Conservation (phyloP, 805 yeast species). For the Candida palmyrensis region DNA sequence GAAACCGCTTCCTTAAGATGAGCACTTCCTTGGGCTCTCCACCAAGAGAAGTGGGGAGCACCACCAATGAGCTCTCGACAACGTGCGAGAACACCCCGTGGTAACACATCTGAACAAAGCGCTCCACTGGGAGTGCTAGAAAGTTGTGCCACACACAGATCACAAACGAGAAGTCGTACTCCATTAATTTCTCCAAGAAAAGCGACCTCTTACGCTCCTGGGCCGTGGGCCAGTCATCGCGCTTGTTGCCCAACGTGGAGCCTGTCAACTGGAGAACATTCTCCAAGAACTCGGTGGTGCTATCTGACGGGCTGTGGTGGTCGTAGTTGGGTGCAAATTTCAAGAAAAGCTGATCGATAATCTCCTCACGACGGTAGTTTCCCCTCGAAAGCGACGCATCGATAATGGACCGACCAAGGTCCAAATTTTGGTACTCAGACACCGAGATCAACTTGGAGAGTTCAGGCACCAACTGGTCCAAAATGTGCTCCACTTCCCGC, state of each 20-base stretch:
- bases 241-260: conserved; percentile 76
- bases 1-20: conserved; percentile 59
- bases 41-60: conserved; percentile 40
- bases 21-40: conserved; percentile 38
- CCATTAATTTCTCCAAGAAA: conserved; percentile 68
- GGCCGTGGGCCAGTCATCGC: conserved; percentile 89
- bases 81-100: conserved; percentile 93
- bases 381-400: conserved; percentile 58
- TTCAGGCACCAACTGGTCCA: conserved; percentile 64
- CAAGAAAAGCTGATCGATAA: conserved; percentile 42
- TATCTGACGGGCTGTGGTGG: conserved; percentile 11
- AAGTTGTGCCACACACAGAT: conserved; percentile 55
- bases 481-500: conserved; percentile 54
- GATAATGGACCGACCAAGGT: conserved; percentile 60
- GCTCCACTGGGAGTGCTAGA: conserved; percentile 54
- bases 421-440: conserved; percentile 58
- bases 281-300: conserved; percentile 53
- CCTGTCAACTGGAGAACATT: conserved; percentile 58
- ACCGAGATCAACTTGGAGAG: conserved; percentile 49
- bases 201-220: conserved; percentile 79
- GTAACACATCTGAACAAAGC: conserved; percentile 66
- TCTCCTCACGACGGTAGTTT: conserved; percentile 55
- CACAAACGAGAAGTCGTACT: conserved; percentile 59
- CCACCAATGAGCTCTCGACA: conserved; percentile 55
- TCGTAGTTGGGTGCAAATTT: conserved; percentile 39